A percentile compares a stretch with the other conserved stretches of the same genome.
Conservation (phyloP, 495 filamentous ascomycete genomes). For the Talaromyces ruber region DNA sequence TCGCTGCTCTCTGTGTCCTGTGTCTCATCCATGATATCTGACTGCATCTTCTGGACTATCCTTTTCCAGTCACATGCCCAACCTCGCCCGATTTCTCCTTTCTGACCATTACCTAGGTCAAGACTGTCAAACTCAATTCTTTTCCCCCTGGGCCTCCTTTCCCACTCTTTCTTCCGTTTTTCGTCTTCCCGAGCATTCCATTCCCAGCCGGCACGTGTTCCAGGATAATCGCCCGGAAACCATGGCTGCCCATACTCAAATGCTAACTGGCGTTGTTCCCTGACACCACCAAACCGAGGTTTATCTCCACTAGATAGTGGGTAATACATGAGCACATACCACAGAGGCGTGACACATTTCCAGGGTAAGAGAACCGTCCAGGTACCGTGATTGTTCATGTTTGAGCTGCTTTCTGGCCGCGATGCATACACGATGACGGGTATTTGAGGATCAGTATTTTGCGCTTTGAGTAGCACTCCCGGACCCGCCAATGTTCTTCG, state of each 20-base stretch:
- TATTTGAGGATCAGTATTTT: slow-evolving; percentile 66
- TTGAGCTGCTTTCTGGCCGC: slow-evolving; percentile 27
- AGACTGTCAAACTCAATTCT: slow-evolving; percentile 67
- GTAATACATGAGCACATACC: slow-evolving; percentile 82
- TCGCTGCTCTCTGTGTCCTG: slow-evolving; percentile 4
- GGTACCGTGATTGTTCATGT: slow-evolving; percentile 47
- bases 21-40: slow-evolving; percentile 6
- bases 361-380: slow-evolving; percentile 89
- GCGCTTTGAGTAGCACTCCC: slow-evolving; percentile 51
- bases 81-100: slow-evolving; percentile 76
- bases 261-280: slow-evolving; percentile 68
- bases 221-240: slow-evolving; percentile 87
- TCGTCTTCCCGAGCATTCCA: slow-evolving; percentile 65
- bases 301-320: slow-evolving; percentile 73
- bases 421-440: slow-evolving; percentile 67
- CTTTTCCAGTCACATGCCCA: slow-evolving; percentile 85
- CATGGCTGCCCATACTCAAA: slow-evolving; percentile 74
- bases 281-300: slow-evolving; percentile 72
- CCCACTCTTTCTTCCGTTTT: slow-evolving; percentile 60
- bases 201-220: slow-evolving; percentile 66
- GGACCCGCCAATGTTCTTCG: slow-evolving; percentile 61
- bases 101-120: slow-evolving; percentile 63
- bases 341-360: slow-evolving; percentile 81
- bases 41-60: slow-evolving; percentile 32
- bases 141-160: slow-evolving; percentile 72